Percentiles rank a stretch among this genome's conserved stretches.
Evolutionary conservation across 805 yeast species (phyloP).

Genomic region (Phaffomyces thermotolerans): DNA sequence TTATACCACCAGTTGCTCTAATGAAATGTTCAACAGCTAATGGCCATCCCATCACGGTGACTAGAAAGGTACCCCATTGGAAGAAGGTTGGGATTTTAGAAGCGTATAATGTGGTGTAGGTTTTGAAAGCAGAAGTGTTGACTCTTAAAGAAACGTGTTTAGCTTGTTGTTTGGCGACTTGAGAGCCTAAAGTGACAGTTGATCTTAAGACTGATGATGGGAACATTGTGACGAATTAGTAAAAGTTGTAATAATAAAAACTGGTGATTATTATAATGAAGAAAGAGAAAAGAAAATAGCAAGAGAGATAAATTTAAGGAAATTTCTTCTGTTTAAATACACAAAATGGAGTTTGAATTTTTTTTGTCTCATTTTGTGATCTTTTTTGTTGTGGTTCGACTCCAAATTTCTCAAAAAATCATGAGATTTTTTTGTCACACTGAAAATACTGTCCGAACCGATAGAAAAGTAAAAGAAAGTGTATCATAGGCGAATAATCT

Average conservation of each 20-base stretch:
- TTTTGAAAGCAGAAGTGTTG: constrained; percentile 10
- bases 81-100: constrained; percentile 16
- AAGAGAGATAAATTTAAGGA: no score
- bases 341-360: no score
- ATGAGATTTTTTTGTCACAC: not conserved
- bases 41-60: constrained; percentile 19
- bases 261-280: not conserved
- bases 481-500: not conserved
- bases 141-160: constrained; percentile 16
- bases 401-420: not conserved
- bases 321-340: not conserved
- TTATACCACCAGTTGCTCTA: constrained; percentile 5
- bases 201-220: constrained; percentile 22
- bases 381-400: not conserved
- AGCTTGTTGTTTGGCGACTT: constrained; percentile 16
- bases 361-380: no score
- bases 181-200: constrained; percentile 17
- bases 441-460: not conserved
- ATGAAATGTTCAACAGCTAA: constrained; percentile 10
- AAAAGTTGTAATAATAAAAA: not conserved
- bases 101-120: constrained; percentile 10
- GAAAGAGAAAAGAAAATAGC: not conserved
- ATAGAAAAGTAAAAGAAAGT: not conserved
- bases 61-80: constrained; percentile 19
- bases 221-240: constrained; percentile 15